Conservation (phyloP, 1,284 basidiomycete species). For the Chondrostereum purpureum region DNA sequence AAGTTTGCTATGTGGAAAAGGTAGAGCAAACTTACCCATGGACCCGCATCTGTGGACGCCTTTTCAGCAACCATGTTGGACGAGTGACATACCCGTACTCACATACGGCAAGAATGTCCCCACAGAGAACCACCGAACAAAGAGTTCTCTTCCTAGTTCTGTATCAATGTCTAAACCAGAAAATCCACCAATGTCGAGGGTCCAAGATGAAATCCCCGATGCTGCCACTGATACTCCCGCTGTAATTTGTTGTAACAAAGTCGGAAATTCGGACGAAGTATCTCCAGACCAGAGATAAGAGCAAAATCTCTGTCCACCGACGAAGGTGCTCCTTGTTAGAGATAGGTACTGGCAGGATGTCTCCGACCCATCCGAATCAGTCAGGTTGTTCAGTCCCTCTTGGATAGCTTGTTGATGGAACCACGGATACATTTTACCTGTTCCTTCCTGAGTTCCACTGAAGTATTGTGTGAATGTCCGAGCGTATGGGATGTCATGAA, state of each 20-base stretch:
- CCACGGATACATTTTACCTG: slow-evolving; percentile 34
- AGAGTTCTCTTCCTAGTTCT: slow-evolving; percentile 28
- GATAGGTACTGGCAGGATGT: slow-evolving; percentile 31
- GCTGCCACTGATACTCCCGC: slow-evolving; percentile 31
- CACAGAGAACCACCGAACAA: slow-evolving; percentile 35
- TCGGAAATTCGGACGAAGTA: slow-evolving; percentile 29
- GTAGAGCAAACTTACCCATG: slow-evolving; percentile 34
- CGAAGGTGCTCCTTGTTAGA: slow-evolving; percentile 33
- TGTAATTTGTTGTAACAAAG: slow-evolving; percentile 32
- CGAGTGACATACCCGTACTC: slow-evolving; percentile 13
- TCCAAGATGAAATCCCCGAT: slow-evolving; percentile 34
- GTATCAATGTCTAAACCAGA: slow-evolving; percentile 29
- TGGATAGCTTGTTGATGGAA: slow-evolving; percentile 30
- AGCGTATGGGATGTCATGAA: slow-evolving; percentile 28
- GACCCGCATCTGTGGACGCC: slow-evolving; percentile 26
- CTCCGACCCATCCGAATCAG: slow-evolving; percentile 13
- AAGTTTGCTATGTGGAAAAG: too few species aligned
- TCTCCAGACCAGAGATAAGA: slow-evolving; percentile 37
- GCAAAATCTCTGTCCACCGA: slow-evolving; percentile 34
- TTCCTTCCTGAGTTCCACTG: slow-evolving; percentile 31
- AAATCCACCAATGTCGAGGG: slow-evolving; percentile 35
- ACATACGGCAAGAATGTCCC: slow-evolving; percentile 36
- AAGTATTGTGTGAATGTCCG: slow-evolving; percentile 33
- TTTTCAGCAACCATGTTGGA: slow-evolving; percentile 2
- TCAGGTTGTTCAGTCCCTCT: slow-evolving; percentile 27